Evolutionary conservation across 1,284 basidiomycete species (phyloP).

Genomic region (Puccinia sorghi): DNA sequence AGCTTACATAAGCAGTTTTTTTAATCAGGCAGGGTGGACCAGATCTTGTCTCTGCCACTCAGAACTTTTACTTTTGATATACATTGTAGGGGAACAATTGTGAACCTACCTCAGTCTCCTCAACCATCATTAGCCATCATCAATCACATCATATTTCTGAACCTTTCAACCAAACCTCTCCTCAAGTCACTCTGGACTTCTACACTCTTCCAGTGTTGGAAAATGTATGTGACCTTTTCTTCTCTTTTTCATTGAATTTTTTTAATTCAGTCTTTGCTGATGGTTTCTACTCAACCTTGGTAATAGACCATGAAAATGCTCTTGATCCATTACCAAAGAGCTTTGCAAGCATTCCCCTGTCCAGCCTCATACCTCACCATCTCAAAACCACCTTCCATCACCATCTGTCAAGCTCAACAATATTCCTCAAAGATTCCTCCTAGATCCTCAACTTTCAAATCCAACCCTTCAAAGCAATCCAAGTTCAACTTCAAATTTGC

Average conservation of each 20-base stretch:
- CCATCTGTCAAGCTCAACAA: background rate
- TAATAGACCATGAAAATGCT: background rate
- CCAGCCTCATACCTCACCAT: background rate
- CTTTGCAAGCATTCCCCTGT: background rate
- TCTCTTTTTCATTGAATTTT: background rate
- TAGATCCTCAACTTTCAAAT: constrained; percentile 2
- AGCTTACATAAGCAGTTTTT: background rate
- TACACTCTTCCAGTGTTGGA: background rate
- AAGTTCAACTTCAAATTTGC: background rate
- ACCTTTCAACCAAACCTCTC: background rate
- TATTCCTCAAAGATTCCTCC: background rate
- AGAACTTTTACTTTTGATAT: background rate
- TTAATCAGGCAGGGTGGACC: background rate
- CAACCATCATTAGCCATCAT: background rate
- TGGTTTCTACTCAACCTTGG: too few species aligned
- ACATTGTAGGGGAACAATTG: background rate
- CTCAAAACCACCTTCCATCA: background rate
- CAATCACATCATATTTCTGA: background rate
- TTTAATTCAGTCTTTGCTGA: background rate
- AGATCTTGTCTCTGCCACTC: background rate
- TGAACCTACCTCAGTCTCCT: background rate
- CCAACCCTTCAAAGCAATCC: background rate
- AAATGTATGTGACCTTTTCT: background rate
- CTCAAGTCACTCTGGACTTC: background rate
- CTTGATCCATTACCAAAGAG: background rate